A percentile compares a stretch with the other conserved stretches of the same genome.
phyloP scores from a whole-genome alignment of 192 early-diverging fungal species.

The Polychytrium aggregatum region DNA sequence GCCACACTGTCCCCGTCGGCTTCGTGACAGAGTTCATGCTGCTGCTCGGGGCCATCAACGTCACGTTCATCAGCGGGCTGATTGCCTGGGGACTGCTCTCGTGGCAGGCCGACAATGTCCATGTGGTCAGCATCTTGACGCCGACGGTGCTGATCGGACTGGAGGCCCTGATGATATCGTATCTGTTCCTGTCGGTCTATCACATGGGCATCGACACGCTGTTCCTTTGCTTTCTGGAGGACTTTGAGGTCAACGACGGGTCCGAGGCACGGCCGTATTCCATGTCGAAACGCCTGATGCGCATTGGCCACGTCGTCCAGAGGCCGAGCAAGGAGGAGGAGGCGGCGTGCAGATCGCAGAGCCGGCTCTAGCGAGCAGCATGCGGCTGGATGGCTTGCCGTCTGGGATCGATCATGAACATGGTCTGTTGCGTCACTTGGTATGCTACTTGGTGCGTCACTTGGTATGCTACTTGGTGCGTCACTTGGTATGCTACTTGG shows the following conservation, averaged over 20 bases:
- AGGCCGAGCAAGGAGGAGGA: too few relatives aligned
- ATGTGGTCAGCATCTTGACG: conserved; percentile 8
- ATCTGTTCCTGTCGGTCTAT: conserved; percentile 29
- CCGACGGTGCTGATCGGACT: conserved; percentile 12
- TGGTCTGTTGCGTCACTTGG: too few relatives aligned
- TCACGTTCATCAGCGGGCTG: conserved; percentile 12
- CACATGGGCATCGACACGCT: conserved; percentile 37
- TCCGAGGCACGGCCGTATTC: conserved; percentile 27
- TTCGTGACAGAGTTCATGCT: conserved; percentile 29
- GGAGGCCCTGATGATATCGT: conserved; percentile 15
- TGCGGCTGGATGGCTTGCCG: too few relatives aligned
- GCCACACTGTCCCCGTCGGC: too few relatives aligned
- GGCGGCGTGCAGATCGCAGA: too few relatives aligned
- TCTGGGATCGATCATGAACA: too few relatives aligned
- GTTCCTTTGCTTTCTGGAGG: conserved; percentile 32
- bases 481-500: too few relatives aligned
- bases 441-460: too few relatives aligned
- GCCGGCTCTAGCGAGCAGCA: too few relatives aligned
- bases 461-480: too few relatives aligned
- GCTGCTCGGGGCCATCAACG: conserved; percentile 22
- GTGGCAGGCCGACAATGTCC: conserved; percentile 7
- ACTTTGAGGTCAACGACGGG: conserved; percentile 36
- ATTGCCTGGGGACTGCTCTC: conserved; percentile 8
- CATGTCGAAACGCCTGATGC: too few relatives aligned
- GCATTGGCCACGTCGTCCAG: too few relatives aligned